A percentile compares a stretch with the other conserved stretches of the same genome.
These are phyloP conservation scores for Cercospora beticola DNA, from an alignment of 2,329 filamentous ascomycete species.

Conservation along the genomic window DNA sequence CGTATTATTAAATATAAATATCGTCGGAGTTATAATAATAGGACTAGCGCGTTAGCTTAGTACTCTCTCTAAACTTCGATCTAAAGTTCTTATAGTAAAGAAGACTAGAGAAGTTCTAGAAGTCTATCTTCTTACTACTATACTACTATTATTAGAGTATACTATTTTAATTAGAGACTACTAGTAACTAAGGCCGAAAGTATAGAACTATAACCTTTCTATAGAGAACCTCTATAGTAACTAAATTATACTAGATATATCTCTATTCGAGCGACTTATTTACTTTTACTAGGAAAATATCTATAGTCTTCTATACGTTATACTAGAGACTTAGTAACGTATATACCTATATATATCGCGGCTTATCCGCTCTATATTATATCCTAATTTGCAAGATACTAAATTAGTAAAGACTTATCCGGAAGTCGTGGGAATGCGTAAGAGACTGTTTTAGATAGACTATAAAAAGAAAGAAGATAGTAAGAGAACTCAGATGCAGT, in stretches of 20 bases:
- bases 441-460: conserved; percentile 62
- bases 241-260: conserved; percentile 58
- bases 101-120: conserved; percentile 70
- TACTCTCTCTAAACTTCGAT: conserved; percentile 54
- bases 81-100: conserved; percentile 45
- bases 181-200: conserved; percentile 59
- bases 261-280: conserved; percentile 62
- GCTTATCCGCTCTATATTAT: conserved; percentile 59
- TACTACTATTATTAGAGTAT: conserved; percentile 62
- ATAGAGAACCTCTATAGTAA: conserved; percentile 48
- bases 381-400: conserved; percentile 57
- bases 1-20: conserved; percentile 44
- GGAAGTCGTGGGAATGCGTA: conserved; percentile 52
- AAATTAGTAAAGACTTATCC: conserved; percentile 8
- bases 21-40: conserved; percentile 62
- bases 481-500: conserved; percentile 18
- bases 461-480: conserved; percentile 52
- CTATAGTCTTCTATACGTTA: conserved; percentile 31
- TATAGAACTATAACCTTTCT: conserved; percentile 56
- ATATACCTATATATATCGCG: conserved; percentile 65
- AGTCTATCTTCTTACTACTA: conserved; percentile 58
- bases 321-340: conserved; percentile 59
- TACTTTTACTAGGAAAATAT: conserved; percentile 27
- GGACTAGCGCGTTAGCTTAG: conserved; percentile 56
- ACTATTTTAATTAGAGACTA: conserved; percentile 65